Percentiles rank a stretch among this genome's conserved stretches.
Conservation (phyloP, 305 asterid genomes). For the Rubia tinctorum region DNA sequence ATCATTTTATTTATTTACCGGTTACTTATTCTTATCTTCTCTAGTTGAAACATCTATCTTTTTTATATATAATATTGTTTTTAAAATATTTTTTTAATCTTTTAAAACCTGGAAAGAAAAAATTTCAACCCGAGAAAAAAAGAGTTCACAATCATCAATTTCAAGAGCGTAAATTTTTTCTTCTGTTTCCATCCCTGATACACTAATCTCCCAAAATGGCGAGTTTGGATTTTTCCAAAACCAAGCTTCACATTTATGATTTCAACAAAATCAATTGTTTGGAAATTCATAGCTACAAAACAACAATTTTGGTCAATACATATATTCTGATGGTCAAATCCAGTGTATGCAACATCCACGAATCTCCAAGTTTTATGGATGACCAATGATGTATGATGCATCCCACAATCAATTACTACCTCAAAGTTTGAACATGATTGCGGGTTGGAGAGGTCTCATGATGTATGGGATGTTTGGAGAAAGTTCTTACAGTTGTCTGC, state of each 20-base stretch:
- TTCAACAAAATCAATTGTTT: too few relatives aligned
- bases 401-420: neutral
- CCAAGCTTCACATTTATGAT: too few relatives aligned
- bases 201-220: neutral
- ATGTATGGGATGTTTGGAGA: too few relatives aligned
- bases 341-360: neutral
- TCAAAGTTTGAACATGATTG: too few relatives aligned
- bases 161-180: neutral
- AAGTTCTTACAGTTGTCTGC: too few relatives aligned
- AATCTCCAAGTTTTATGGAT: neutral
- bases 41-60: too few relatives aligned
- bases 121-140: neutral
- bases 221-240: neutral
- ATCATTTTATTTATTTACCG: too few relatives aligned
- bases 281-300: neutral
- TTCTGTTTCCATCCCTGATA: neutral
- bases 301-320: neutral
- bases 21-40: too few relatives aligned
- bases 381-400: neutral
- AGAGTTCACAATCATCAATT: neutral
- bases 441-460: too few relatives aligned
- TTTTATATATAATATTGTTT: too few relatives aligned
- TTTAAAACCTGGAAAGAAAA: too few relatives aligned
- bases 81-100: too few relatives aligned
- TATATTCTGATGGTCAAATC: neutral